These are phyloP conservation scores for Nakazawaea wickerhamii DNA, from an alignment of 805 yeast genomes.

Conservation along the genomic window DNA sequence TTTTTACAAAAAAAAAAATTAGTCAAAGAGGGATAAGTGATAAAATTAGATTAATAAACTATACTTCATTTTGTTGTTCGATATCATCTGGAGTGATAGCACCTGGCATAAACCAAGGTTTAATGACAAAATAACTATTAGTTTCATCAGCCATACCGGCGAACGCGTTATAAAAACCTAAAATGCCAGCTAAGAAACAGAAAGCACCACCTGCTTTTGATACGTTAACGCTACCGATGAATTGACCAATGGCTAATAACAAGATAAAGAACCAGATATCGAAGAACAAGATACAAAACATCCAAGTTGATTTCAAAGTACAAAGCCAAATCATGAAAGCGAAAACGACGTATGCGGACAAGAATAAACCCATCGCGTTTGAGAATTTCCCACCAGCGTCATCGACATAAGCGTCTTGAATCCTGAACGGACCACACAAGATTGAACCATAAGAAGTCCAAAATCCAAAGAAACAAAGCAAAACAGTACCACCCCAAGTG, in stretches of 20 bases:
- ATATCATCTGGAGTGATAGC: slow-evolving; percentile 17
- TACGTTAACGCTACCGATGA: slow-evolving; percentile 28
- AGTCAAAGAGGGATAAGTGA: neutral
- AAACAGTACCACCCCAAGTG: slow-evolving; percentile 51
- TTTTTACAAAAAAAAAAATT: neutral
- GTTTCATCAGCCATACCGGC: slow-evolving; percentile 44
- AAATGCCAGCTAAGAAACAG: slow-evolving; percentile 36
- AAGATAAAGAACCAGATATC: slow-evolving; percentile 41
- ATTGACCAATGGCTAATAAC: slow-evolving; percentile 38
- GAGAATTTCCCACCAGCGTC: slow-evolving; percentile 23
- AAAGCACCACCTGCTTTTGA: slow-evolving; percentile 44
- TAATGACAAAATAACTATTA: slow-evolving; percentile 52
- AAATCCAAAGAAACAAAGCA: slow-evolving; percentile 50
- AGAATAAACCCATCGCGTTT: slow-evolving; percentile 43
- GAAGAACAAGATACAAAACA: slow-evolving; percentile 34
- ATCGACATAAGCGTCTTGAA: slow-evolving; percentile 32
- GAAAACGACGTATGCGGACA: slow-evolving; percentile 49
- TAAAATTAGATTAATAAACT: slow-evolving; percentile 4
- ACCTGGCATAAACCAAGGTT: slow-evolving; percentile 46
- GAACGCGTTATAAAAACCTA: slow-evolving; percentile 42
- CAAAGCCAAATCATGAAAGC: slow-evolving; percentile 39
- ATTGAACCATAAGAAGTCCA: slow-evolving; percentile 47
- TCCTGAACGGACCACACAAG: slow-evolving; percentile 38
- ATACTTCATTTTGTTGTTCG: slow-evolving; percentile 8
- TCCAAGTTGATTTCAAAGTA: slow-evolving; percentile 44